Conservation (phyloP, 352 stramenopile species). For the Pythium phragmiticola region DNA sequence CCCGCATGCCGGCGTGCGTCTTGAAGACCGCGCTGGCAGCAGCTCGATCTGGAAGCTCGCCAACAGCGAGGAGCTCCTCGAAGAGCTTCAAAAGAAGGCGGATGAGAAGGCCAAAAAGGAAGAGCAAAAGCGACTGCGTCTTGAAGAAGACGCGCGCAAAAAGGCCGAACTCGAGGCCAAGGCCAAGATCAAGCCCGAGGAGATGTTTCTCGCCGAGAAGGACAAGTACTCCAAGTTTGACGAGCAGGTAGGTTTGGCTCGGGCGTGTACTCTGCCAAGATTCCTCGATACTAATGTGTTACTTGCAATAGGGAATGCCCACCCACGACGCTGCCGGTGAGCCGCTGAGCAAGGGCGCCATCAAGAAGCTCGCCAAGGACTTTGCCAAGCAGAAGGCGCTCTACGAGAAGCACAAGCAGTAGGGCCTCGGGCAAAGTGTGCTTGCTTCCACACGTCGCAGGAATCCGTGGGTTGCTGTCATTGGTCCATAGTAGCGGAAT, state of each 20-base stretch:
- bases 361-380: slow-evolving; percentile 98
- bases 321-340: slow-evolving; percentile 93
- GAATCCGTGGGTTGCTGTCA: background rate
- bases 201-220: slow-evolving; percentile 91
- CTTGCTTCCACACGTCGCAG: slow-evolving; percentile 14
- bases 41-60: slow-evolving; percentile 90
- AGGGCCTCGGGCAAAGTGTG: background rate
- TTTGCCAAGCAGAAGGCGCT: slow-evolving; percentile 94
- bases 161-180: slow-evolving; percentile 82
- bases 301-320: slow-evolving; percentile 84
- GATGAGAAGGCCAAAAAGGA: slow-evolving; percentile 80
- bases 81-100: slow-evolving; percentile 77
- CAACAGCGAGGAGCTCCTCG: slow-evolving; percentile 84
- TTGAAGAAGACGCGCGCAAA: slow-evolving; percentile 75
- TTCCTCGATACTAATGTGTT: slow-evolving; percentile 1
- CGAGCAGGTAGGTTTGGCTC: slow-evolving; percentile 50
- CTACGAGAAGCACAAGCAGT: slow-evolving; percentile 67
- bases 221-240: slow-evolving; percentile 92
- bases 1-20: slow-evolving; percentile 81
- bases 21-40: slow-evolving; percentile 78
- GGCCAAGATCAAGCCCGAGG: slow-evolving; percentile 87
- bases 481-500: slow-evolving; percentile 14
- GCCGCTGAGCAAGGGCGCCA: slow-evolving; percentile 93
- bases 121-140: slow-evolving; percentile 68
- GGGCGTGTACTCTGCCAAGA: background rate